Percentiles rank a stretch among this genome's conserved stretches.
Evolutionary conservation across 1,284 basidiomycete genomes (phyloP).

Genomic region (Agaricales sp.): DNA sequence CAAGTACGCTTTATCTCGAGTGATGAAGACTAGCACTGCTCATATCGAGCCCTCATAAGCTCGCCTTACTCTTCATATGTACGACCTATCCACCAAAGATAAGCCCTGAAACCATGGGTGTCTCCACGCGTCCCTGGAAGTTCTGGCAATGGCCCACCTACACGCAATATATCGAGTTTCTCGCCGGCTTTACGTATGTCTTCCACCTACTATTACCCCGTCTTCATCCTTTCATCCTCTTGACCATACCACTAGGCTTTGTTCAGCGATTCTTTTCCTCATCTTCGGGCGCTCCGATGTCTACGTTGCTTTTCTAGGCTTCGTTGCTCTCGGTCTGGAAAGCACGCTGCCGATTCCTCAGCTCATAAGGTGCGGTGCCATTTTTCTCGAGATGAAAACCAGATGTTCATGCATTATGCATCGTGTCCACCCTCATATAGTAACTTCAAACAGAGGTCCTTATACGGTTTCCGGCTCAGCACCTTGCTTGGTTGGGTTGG

Average conservation of each 20-base stretch:
- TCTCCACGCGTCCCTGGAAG: slow-evolving; percentile 56
- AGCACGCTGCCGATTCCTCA: slow-evolving; percentile 79
- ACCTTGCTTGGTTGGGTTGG: slow-evolving; percentile 77
- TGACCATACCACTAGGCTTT: slow-evolving; percentile 33
- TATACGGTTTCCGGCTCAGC: slow-evolving; percentile 77
- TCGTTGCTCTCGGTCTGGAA: slow-evolving; percentile 70
- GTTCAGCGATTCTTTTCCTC: slow-evolving; percentile 61
- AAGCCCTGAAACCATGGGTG: slow-evolving; percentile 47
- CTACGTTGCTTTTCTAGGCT: slow-evolving; percentile 66
- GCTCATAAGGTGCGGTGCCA: slow-evolving; percentile 47
- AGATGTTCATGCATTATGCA: slow-evolving; percentile 11
- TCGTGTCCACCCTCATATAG: slow-evolving; percentile 24
- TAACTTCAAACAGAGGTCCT: slow-evolving; percentile 64
- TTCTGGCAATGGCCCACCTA: slow-evolving; percentile 86
- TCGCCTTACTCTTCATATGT: slow-evolving; percentile 71
- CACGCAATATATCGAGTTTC: slow-evolving; percentile 71
- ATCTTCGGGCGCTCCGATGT: slow-evolving; percentile 58
- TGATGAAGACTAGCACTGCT: slow-evolving; percentile 13
- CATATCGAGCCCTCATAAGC: slow-evolving; percentile 25
- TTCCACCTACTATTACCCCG: slow-evolving; percentile 6
- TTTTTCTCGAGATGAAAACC: slow-evolving; percentile 12
- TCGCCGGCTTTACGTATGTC: slow-evolving; percentile 66
- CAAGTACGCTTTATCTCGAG: no score
- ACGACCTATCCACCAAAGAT: slow-evolving; percentile 52
- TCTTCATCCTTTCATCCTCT: slow-evolving; percentile 10